Evolutionary conservation across 1,284 basidiomycete genomes (phyloP), one percentile per base, ranked within the genome.

Genomic region (Ustilago curta): DNA sequence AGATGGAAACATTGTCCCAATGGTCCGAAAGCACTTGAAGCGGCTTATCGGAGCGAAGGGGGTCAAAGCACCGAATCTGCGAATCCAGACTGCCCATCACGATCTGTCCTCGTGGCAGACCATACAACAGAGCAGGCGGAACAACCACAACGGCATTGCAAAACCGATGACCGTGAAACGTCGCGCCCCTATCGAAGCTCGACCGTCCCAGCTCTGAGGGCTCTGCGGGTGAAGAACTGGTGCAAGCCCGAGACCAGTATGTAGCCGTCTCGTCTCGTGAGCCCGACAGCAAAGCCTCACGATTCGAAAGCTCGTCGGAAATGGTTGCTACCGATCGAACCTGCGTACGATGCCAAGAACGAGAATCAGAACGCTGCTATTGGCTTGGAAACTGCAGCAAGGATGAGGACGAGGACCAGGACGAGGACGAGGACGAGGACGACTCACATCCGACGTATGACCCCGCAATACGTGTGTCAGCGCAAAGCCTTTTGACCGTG

Each of bases 1-100:
- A 25, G n/a, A 74, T 66, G 2, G 70, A 74, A n/a, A 77, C 40
- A 45, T 77, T 77, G 57, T 77, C 75, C 67, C 62, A 73, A 32
- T 77, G 75, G 2, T 77, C 75, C n/a, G 62, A 57, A 7, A 77
- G 61, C 27, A 67, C 47, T 39, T 77, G 70, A 3, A 65, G 23
- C 39, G 67, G 65, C 39, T 68, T 74, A 25, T 69, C 61, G 1
- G 61, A 2, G 4, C 62, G 59, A 2, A 67, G 57, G 14, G 70
- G 61, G n/a, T 77, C 70, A 25, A 70, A 77, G 63, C 68, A 73
- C 32, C 71, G 70, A 37, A 77, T 77, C 44, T 67, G 66, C 21
- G 75, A 66, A 35, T 77, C 75, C 23, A 77, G 57, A 21, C 54
- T 59, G 4, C 75, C 75, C 40, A 75, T 56, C 51, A 75, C 18